These are phyloP conservation scores for Solanum tarijense DNA, from an alignment of 257 asterid genomes.

Conservation along the genomic window DNA sequence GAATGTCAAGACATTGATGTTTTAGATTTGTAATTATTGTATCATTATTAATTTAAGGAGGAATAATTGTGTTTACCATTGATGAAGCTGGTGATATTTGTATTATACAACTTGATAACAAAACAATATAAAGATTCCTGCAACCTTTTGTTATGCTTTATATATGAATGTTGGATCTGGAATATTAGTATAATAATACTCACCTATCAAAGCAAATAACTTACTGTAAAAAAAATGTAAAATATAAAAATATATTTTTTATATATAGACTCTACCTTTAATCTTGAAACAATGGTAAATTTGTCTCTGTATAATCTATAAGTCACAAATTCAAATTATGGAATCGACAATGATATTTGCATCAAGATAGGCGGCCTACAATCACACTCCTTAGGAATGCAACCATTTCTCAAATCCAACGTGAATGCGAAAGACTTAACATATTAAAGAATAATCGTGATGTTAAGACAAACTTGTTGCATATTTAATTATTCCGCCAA, in stretches of 20 bases:
- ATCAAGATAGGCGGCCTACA: background rate
- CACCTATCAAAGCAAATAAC: background rate
- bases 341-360: background rate
- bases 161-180: background rate
- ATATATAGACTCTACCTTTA: background rate
- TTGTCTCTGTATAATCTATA: background rate
- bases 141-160: background rate
- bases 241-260: no score
- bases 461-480: background rate
- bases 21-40: background rate
- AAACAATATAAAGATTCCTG: background rate
- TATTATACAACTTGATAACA: background rate
- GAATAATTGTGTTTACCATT: background rate
- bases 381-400: background rate
- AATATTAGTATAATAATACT: background rate
- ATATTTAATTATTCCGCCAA: accelerated
- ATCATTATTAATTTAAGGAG: background rate
- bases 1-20: background rate
- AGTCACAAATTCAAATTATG: background rate
- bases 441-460: background rate
- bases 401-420: background rate
- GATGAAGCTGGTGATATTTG: background rate
- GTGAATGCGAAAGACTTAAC: background rate
- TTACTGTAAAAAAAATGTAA: background rate
- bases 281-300: background rate